phyloP scores from a whole-genome alignment of 148 eudicot species.

The Euryodendron excelsum region DNA sequence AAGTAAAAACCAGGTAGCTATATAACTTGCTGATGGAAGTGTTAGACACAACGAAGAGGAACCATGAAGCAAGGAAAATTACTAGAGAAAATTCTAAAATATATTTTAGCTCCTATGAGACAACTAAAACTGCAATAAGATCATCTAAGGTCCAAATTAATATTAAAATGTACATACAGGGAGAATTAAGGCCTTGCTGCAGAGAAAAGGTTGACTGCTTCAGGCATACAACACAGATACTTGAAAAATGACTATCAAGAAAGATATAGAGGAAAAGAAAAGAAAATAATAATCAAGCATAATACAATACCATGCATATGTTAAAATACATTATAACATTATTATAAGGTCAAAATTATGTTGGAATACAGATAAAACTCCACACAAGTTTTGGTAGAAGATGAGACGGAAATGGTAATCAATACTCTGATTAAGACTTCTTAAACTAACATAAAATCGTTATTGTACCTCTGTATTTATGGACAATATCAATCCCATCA shows the following conservation, averaged over 20 bases:
- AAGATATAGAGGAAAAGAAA: background rate
- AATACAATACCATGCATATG: background rate
- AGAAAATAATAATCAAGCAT: no score
- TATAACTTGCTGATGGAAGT: background rate
- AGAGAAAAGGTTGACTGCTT: background rate
- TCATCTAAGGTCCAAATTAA: background rate
- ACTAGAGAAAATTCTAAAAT: background rate
- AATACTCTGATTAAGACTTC: background rate
- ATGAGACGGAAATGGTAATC: background rate
- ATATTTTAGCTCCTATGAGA: background rate
- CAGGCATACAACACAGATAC: background rate
- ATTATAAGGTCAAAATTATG: background rate
- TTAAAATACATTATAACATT: background rate
- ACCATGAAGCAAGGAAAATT: background rate
- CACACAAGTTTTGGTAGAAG: background rate
- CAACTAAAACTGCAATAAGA: background rate
- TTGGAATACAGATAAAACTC: background rate
- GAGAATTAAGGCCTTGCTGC: background rate
- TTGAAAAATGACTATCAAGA: background rate
- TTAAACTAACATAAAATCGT: background rate
- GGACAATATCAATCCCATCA: conserved; percentile 53
- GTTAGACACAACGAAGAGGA: background rate
- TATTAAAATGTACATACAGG: background rate
- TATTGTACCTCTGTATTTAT: conserved; percentile 59
- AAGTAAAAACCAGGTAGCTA: no score